A percentile compares a stretch with the other conserved stretches of the same genome.
Evolutionary conservation across 352 stramenopile species (phyloP).

Genomic region (Globisporangium okanoganense): DNA sequence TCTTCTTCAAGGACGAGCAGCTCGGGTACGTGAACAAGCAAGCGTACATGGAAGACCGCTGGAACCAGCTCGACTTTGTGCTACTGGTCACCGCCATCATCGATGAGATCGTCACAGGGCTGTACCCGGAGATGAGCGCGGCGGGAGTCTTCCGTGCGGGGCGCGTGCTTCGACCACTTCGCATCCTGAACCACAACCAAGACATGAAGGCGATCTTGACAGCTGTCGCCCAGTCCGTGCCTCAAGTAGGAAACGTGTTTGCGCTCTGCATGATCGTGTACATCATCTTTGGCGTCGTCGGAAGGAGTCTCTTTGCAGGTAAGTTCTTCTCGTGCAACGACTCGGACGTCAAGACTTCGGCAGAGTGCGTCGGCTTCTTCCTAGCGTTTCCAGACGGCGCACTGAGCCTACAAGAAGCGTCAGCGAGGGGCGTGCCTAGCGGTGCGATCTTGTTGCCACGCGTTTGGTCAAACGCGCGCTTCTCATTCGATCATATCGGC

Average conservation of each 20-base stretch:
- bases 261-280: constrained; percentile 71
- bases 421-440: constrained; percentile 26
- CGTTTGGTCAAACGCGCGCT: constrained; percentile 66
- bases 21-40: constrained; percentile 61
- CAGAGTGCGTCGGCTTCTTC: constrained; percentile 62
- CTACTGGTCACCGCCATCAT: constrained; percentile 50
- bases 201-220: constrained; percentile 78
- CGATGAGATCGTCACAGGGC: constrained; percentile 51
- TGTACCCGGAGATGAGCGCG: constrained; percentile 33
- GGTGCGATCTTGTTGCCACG: constrained; percentile 47
- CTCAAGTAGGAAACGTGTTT: constrained; percentile 72
- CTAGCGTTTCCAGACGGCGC: constrained; percentile 40
- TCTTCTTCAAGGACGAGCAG: constrained; percentile 61
- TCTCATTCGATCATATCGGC: constrained; percentile 78
- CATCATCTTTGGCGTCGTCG: constrained; percentile 73
- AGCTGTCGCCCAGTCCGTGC: constrained; percentile 62
- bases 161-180: constrained; percentile 58
- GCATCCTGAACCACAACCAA: constrained; percentile 71
- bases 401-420: constrained; percentile 44
- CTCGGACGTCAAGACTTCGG: constrained; percentile 21
- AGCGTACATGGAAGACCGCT: constrained; percentile 72
- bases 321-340: constrained; percentile 74
- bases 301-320: constrained; percentile 59
- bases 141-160: constrained; percentile 66
- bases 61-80: constrained; percentile 71